A percentile compares a stretch with the other conserved stretches of the same genome.
Conservation (phyloP, 805 yeast species). For the Nakazawaea wyomingensis region DNA sequence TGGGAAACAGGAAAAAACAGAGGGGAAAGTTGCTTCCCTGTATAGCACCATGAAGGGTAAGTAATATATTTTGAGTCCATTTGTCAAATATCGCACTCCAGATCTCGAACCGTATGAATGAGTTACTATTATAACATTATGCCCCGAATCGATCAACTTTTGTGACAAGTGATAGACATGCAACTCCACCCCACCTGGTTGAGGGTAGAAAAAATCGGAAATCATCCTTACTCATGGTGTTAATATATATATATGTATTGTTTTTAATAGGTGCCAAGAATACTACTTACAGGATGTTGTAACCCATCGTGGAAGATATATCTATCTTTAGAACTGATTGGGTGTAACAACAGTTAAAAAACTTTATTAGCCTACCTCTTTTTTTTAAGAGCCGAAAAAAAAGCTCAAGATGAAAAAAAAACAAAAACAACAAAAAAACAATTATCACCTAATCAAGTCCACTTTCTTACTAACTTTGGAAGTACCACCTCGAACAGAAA, state of each 20-base stretch:
- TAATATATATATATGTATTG: background rate
- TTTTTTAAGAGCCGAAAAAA: background rate
- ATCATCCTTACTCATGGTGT: constrained; percentile 49
- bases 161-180: constrained; percentile 91
- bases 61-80: constrained; percentile 90
- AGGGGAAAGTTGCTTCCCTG: constrained; percentile 81
- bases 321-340: background rate
- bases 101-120: constrained; percentile 81
- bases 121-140: constrained; percentile 79
- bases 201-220: constrained; percentile 96
- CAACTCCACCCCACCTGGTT: constrained; percentile 96
- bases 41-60: constrained; percentile 78
- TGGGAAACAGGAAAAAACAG: constrained; percentile 86
- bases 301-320: constrained; percentile 1
- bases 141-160: constrained; percentile 73
- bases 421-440: background rate
- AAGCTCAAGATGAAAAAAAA: background rate
- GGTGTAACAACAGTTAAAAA: background rate
- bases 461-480: too few relatives aligned
- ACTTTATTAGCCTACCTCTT: background rate
- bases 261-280: background rate
- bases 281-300: constrained; percentile 11
- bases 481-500: too few relatives aligned
- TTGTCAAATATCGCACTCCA: constrained; percentile 79
- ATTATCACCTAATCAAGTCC: too few relatives aligned